Evolutionary conservation across 2,329 filamentous ascomycete species (phyloP), one percentile per base, ranked within the genome.

Genomic region (Xylaria sp.): DNA sequence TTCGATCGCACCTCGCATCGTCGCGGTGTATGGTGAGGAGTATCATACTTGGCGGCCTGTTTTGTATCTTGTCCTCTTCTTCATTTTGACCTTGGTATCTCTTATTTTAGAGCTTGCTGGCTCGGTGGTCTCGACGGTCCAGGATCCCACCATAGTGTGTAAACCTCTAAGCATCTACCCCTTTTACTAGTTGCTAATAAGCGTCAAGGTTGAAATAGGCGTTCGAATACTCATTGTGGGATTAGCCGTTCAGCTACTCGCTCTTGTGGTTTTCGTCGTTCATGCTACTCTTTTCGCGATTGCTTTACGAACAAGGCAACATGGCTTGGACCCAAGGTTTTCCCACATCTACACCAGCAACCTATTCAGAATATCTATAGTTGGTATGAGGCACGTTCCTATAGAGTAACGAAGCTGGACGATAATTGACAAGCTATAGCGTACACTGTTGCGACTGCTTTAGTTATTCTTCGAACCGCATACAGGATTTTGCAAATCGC

Each of bases 11-110:
- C 84, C 85, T 2, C 83, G 83, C 52, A 75, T 86, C 25, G 76
- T 86, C 41, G 76, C 78, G 8, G 72, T 86, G 4, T 86, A 86
- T 66, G 84, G 84, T 23, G 78, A 81, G 8, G 77, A 80, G 7
- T 79, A 82, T 20, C 79, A 78, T 72, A 78, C 52, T 73, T 83
- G 68, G 77, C 77, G 48, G 57, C 72, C 71, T 66, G 71, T 41
- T 45, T 83, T 69, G 79, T 78, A 70, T 73, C 79, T 67, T 66
- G 36, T 66, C 30, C 41, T 76, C 10, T 71, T 78, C 63, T 72
- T 70, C 53, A 66, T 65, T 3, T 63, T 77, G n/a, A 72, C 69
- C 4, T 45, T 60, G 9, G 30, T 70, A 13, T 72, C 71, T 23
- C 55, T 80, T 6, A 59, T 80, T 9, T 70, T 84, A 7, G 76